Evolutionary conservation across 164 flowering plant genomes (phyloP).

Genomic region (Annona squamosa): DNA sequence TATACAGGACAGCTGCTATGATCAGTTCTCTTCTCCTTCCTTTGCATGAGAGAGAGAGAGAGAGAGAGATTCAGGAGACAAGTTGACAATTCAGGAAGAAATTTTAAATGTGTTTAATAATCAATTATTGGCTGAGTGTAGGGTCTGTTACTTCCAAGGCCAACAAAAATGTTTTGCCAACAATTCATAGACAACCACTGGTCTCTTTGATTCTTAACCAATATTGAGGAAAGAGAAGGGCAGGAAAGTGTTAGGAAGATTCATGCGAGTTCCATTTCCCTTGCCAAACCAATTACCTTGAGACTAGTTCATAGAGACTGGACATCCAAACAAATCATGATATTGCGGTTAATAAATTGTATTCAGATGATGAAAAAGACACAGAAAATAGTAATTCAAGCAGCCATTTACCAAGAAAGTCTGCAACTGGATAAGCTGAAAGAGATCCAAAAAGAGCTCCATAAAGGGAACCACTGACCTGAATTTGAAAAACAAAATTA

Average conservation of each 20-base stretch:
- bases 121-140: background rate
- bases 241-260: background rate
- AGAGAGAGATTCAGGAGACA: background rate
- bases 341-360: background rate
- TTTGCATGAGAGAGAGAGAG: conserved; percentile 14
- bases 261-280: background rate
- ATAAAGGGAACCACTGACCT: conserved; percentile 96
- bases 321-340: background rate
- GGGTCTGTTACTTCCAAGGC: background rate
- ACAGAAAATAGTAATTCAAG: background rate
- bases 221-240: conserved; percentile 1
- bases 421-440: conserved; percentile 76
- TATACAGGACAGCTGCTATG: conserved; percentile 55
- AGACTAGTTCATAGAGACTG: background rate
- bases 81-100: background rate
- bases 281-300: background rate
- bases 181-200: background rate
- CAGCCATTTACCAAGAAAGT: conserved; percentile 69
- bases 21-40: conserved; percentile 88
- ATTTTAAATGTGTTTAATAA: background rate
- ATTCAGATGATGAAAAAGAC: background rate
- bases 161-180: background rate
- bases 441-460: conserved; percentile 92
- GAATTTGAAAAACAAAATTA: conserved; percentile 10
- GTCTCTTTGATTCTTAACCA: background rate